Percentiles rank a stretch among this genome's conserved stretches.
Evolutionary conservation across 345 rosid genomes (phyloP).

Genomic region (Hibiscus syriacus): DNA sequence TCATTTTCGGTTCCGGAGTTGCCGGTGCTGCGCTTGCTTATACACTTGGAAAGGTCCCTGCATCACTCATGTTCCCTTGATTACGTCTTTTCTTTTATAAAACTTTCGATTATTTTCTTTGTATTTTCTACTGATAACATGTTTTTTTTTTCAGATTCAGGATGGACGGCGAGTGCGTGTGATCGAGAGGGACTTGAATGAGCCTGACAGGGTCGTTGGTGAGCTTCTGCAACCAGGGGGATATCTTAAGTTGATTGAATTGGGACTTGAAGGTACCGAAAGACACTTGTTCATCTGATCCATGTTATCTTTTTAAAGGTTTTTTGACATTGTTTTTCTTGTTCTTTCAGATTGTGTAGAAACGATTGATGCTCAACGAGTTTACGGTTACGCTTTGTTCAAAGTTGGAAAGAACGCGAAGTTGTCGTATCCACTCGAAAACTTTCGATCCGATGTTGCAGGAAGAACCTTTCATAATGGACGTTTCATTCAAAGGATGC

Average conservation of each 20-base stretch:
- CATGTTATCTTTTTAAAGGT: neutral
- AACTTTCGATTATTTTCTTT: no score
- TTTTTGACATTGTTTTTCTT: neutral
- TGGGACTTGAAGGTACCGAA: constrained; percentile 45
- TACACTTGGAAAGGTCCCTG: constrained; percentile 39
- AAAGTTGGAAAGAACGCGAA: constrained; percentile 32
- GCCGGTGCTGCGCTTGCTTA: constrained; percentile 59
- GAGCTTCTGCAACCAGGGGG: constrained; percentile 65
- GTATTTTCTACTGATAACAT: neutral
- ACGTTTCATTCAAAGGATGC: constrained; percentile 44
- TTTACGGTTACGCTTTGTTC: no score
- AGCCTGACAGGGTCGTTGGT: constrained; percentile 53
- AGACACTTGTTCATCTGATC: neutral
- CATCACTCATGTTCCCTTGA: neutral
- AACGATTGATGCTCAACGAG: no score
- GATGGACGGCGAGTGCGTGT: constrained; percentile 50
- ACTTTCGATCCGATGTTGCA: no score
- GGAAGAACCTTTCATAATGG: constrained; percentile 50
- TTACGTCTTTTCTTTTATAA: neutral
- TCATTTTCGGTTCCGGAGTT: constrained; percentile 41
- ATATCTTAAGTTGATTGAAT: constrained; percentile 42
- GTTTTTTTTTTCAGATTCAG: constrained; percentile 18
- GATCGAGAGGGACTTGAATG: constrained; percentile 49
- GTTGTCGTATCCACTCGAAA: constrained; percentile 35
- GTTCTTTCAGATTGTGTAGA: constrained; percentile 34